A percentile compares a stretch with the other conserved stretches of the same genome.
Conservation (phyloP, 2,329 filamentous ascomycete genomes). For the Ophidiomyces ophidiicola region DNA sequence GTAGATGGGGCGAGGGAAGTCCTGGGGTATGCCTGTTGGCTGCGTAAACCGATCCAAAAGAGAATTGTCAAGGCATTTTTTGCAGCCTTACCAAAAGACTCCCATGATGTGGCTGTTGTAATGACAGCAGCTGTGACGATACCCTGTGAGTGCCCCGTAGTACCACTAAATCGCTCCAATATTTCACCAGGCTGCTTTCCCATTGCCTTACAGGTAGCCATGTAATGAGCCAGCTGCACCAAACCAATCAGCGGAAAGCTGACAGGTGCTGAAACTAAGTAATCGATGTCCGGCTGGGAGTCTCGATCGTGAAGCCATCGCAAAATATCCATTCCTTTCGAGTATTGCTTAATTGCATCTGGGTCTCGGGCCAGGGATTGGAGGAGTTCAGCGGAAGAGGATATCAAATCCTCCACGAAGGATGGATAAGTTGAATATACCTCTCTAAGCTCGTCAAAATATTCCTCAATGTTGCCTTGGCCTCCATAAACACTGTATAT, state of each 20-base stretch:
- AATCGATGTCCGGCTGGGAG: constrained; percentile 83
- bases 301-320: constrained; percentile 84
- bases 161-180: constrained; percentile 69
- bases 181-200: constrained; percentile 82
- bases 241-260: constrained; percentile 93
- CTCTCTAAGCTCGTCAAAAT: constrained; percentile 92
- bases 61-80: constrained; percentile 77
- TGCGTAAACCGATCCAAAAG: constrained; percentile 96
- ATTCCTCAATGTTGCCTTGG: constrained; percentile 98
- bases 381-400: constrained; percentile 71
- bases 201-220: constrained; percentile 82
- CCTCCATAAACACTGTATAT: constrained; percentile 94
- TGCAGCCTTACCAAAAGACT: constrained; percentile 71
- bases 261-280: constrained; percentile 85
- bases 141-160: constrained; percentile 93
- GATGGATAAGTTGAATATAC: constrained; percentile 83
- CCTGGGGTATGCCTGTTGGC: constrained; percentile 91
- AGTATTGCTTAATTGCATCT: constrained; percentile 84
- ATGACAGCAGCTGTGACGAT: constrained; percentile 87
- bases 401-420: constrained; percentile 77
- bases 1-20: constrained; percentile 86
- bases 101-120: constrained; percentile 83
- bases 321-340: constrained; percentile 92
- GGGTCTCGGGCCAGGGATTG: constrained; percentile 71
- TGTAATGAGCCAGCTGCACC: constrained; percentile 90